Evolutionary conservation across 2,329 filamentous ascomycete genomes (phyloP).

Genomic region (Exophiala dermatitidis): DNA sequence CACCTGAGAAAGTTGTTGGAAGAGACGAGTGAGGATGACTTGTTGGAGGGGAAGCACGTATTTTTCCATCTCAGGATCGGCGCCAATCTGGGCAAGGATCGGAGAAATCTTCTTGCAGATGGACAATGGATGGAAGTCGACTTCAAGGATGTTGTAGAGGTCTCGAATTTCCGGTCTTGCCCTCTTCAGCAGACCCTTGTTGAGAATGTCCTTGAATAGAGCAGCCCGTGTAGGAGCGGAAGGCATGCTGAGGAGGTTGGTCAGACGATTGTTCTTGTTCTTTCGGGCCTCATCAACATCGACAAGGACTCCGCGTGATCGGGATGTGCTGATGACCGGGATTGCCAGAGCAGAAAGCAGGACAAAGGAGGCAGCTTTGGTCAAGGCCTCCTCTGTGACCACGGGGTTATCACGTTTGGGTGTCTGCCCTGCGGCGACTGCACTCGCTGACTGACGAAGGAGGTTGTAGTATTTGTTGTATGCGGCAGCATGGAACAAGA

Average conservation of each 20-base stretch:
- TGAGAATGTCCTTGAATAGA: slow-evolving; percentile 91
- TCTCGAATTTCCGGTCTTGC: slow-evolving; percentile 91
- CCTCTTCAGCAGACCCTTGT: slow-evolving; percentile 88
- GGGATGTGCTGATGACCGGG: slow-evolving; percentile 95
- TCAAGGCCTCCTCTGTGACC: slow-evolving; percentile 80
- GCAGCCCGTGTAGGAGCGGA: slow-evolving; percentile 79
- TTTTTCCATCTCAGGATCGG: slow-evolving; percentile 92
- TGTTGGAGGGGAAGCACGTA: slow-evolving; percentile 94
- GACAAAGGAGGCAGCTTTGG: slow-evolving; percentile 91
- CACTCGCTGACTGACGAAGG: slow-evolving; percentile 77
- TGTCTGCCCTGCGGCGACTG: slow-evolving; percentile 76
- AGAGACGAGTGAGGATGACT: slow-evolving; percentile 94
- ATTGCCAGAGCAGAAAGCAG: slow-evolving; percentile 93
- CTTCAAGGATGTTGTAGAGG: slow-evolving; percentile 96
- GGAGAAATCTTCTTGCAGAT: slow-evolving; percentile 99
- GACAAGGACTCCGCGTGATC: slow-evolving; percentile 89
- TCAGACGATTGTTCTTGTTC: slow-evolving; percentile 97
- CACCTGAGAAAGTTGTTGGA: slow-evolving; percentile 97
- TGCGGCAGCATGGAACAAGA: slow-evolving; percentile 95
- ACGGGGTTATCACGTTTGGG: slow-evolving; percentile 92
- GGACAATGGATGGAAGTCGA: slow-evolving; percentile 96
- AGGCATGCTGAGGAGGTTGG: slow-evolving; percentile 89
- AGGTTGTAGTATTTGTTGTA: slow-evolving; percentile 98
- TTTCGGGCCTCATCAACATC: slow-evolving; percentile 96
- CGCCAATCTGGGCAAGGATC: slow-evolving; percentile 86